Conservation (phyloP, 495 filamentous ascomycete genomes). For the Ascobolus immersus region DNA sequence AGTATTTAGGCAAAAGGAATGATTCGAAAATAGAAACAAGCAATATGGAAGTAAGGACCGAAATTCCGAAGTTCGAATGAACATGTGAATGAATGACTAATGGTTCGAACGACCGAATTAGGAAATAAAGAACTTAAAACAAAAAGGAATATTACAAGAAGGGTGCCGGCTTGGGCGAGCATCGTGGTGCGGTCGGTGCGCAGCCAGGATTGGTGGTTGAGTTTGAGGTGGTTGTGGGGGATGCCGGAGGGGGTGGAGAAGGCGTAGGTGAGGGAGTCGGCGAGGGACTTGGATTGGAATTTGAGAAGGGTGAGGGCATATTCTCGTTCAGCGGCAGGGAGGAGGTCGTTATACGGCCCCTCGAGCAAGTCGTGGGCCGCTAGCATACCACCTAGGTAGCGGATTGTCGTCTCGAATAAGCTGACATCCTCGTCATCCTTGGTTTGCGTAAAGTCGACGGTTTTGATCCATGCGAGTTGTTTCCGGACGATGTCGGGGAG, state of each 20-base stretch:
- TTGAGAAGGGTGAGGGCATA: too few relatives aligned
- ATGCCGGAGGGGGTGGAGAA: constrained; percentile 56
- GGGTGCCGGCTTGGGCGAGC: too few relatives aligned
- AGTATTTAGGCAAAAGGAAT: too few relatives aligned
- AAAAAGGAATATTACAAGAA: too few relatives aligned
- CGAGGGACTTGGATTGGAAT: constrained; percentile 48
- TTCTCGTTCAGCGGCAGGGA: too few relatives aligned
- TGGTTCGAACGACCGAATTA: too few relatives aligned
- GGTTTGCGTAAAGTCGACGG: constrained; percentile 45
- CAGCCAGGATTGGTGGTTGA: constrained; percentile 25
- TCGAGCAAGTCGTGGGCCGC: constrained; percentile 62
- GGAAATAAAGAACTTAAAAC: too few relatives aligned
- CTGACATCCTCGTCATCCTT: constrained; percentile 26
- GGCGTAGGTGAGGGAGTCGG: constrained; percentile 46
- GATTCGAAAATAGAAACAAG: too few relatives aligned
- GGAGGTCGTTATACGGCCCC: constrained; percentile 35
- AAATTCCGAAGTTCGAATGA: too few relatives aligned
- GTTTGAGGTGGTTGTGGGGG: constrained; percentile 45
- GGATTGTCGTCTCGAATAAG: constrained; percentile 76
- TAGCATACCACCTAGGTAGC: constrained; percentile 60
- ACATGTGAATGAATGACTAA: too few relatives aligned
- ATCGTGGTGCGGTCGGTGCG: constrained; percentile 32
- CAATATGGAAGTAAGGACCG: too few relatives aligned
- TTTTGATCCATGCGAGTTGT: constrained; percentile 42
- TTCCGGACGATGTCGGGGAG: constrained; percentile 37